Evolutionary conservation across 352 stramenopile species (phyloP), one percentile per base, ranked within the genome.

Genomic region (Phytophthora uliginosa): DNA sequence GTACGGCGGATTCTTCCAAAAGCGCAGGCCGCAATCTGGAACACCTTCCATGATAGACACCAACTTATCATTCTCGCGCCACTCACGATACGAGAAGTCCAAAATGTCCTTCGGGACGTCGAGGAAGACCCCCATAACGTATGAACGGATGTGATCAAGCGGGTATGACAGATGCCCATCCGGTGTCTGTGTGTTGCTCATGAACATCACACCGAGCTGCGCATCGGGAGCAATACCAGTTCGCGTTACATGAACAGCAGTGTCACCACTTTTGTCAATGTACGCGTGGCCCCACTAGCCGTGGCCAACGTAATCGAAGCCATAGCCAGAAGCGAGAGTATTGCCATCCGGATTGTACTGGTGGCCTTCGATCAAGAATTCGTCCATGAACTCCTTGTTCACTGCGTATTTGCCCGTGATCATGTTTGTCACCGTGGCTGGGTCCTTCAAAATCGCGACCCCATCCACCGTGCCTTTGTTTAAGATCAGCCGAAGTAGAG

Each of bases 191-290:
- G 84, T 81, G 47, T 94, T 94, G 58, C 75, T 79, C 73, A 92
- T 81, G 51, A 92, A 67, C 53, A 90, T 73, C 28, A 94, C 79
- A 0, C 80, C 83, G 0, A 94, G 64, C n/a, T 89, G 64, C 12
- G 76, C 72, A 3, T 76, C 64, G 1, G 85, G 83, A 2, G 76
- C 50, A 33, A 91, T 87, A 0, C 86, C 84, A 4, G 81, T 92
- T 15, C 84, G 79, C 4, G 84, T 91, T 9, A 90, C 74, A 48
- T 92, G 85, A 3, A 81, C 60, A 3, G 67, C 36, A 3, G 83
- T 88, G 66, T 94, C 86, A 2, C 83, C 84, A 33, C 83, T 84
- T 66, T 94, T 94, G 71, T 94, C 86, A 22, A 79, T 78, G 61
- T 94, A 92, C 33, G 82, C 78, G 59, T 90, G 79, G 4, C 86